Evolutionary conservation across 2,329 filamentous ascomycete species (phyloP).

Genomic region (Whalleya microplaca): DNA sequence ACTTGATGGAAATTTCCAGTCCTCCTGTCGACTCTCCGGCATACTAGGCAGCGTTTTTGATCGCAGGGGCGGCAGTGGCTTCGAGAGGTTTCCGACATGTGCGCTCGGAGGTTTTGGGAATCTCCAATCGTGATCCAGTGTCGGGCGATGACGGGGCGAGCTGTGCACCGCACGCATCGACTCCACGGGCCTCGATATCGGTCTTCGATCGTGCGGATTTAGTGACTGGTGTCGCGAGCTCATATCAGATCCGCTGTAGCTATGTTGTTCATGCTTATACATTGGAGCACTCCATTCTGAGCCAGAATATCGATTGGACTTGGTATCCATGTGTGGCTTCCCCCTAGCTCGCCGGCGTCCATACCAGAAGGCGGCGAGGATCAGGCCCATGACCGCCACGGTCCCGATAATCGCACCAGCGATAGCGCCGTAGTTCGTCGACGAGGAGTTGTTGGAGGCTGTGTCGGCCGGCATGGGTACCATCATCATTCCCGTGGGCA

Average conservation of each 20-base stretch:
- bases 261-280: background rate
- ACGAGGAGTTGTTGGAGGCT: background rate
- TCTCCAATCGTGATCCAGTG: too few species aligned
- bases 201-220: too few species aligned
- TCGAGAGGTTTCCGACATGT: background rate
- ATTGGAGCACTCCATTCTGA: background rate
- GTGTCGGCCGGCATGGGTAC: background rate
- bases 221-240: background rate
- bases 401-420: conserved; percentile 10
- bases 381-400: conserved; percentile 4
- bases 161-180: background rate
- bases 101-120: too few species aligned
- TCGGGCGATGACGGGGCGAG: background rate
- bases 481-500: background rate
- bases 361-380: conserved; percentile 13
- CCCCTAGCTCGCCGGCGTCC: conserved; percentile 6
- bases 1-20: background rate
- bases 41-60: background rate
- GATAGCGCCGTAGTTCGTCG: conserved; percentile 7
- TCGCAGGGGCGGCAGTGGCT: too few species aligned
- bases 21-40: background rate
- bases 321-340: background rate
- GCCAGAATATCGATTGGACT: background rate
- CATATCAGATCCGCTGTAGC: background rate
- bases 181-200: too few species aligned